Percentiles rank a stretch among this genome's conserved stretches.
phyloP scores from a whole-genome alignment of 352 stramenopile genomes.

The Globisporangium rhizosaccharum region DNA sequence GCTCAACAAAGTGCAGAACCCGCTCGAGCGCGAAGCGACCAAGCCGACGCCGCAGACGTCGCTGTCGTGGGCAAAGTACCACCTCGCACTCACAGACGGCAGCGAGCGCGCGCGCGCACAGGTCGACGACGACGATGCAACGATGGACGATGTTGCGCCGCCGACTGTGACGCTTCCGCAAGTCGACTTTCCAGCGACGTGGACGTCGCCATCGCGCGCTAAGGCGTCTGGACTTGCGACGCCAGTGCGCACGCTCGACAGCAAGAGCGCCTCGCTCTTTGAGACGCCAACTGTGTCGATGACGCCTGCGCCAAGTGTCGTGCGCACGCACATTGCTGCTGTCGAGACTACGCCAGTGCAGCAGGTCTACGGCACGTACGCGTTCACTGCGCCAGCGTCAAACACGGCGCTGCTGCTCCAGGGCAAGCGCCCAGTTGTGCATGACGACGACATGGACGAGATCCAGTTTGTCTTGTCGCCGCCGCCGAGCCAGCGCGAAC shows the following conservation, averaged over 20 bases:
- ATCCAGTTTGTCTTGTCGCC: slow-evolving; percentile 66
- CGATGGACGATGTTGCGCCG: slow-evolving; percentile 32
- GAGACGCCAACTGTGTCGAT: slow-evolving; percentile 32
- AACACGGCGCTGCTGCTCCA: slow-evolving; percentile 10
- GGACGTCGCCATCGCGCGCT: neutral
- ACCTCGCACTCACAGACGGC: slow-evolving; percentile 50
- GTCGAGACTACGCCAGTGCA: neutral
- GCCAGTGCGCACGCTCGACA: neutral
- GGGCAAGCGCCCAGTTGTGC: slow-evolving; percentile 8
- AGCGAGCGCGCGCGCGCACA: slow-evolving; percentile 7
- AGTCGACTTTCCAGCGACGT: slow-evolving; percentile 25
- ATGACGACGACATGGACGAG: slow-evolving; percentile 32
- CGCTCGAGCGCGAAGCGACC: slow-evolving; percentile 59
- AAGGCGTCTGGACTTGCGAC: neutral
- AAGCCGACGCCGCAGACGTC: slow-evolving; percentile 76
- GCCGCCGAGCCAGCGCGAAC: slow-evolving; percentile 46
- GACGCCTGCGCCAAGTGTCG: slow-evolving; percentile 19
- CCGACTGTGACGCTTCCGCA: slow-evolving; percentile 52
- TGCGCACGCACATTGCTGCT: slow-evolving; percentile 1
- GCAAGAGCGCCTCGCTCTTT: slow-evolving; percentile 11
- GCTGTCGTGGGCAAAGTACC: slow-evolving; percentile 82
- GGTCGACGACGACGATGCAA: slow-evolving; percentile 18
- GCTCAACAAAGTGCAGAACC: slow-evolving; percentile 78
- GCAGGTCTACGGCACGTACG: slow-evolving; percentile 28
- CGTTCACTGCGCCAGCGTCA: slow-evolving; percentile 45